These are phyloP conservation scores for Neofusicoccum umdonicola DNA, from an alignment of 2,329 filamentous ascomycete species.

Conservation along the genomic window DNA sequence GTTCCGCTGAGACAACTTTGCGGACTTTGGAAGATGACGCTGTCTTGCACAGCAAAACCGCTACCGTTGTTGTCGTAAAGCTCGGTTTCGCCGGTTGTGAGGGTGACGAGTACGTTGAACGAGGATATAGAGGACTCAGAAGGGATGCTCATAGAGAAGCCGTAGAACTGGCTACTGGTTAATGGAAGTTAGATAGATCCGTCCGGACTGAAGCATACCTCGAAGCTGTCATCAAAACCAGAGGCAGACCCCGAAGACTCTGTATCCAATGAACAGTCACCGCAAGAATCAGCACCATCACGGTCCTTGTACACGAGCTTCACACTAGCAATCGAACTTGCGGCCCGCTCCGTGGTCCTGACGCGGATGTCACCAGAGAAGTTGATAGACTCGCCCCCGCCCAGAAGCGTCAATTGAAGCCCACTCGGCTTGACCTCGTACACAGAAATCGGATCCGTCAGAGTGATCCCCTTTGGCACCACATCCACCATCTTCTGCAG, in stretches of 20 bases:
- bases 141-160: slow-evolving; percentile 47
- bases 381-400: slow-evolving; percentile 48
- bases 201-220: slow-evolving; percentile 38
- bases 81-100: slow-evolving; percentile 47
- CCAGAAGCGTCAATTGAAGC: slow-evolving; percentile 54
- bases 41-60: slow-evolving; percentile 55
- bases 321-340: slow-evolving; percentile 43
- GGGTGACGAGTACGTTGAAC: slow-evolving; percentile 55
- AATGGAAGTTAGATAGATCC: background rate
- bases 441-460: slow-evolving; percentile 54
- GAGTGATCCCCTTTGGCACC: slow-evolving; percentile 51
- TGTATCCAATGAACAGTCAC: slow-evolving; percentile 48
- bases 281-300: slow-evolving; percentile 49
- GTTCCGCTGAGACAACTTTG: slow-evolving; percentile 53
- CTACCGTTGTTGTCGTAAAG: slow-evolving; percentile 58
- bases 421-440: slow-evolving; percentile 61
- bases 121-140: slow-evolving; percentile 61
- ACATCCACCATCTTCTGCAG: slow-evolving; percentile 63
- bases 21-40: slow-evolving; percentile 53
- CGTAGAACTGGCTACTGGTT: slow-evolving; percentile 25
- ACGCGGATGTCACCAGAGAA: slow-evolving; percentile 59
- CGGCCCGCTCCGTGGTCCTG: slow-evolving; percentile 49
- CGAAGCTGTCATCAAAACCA: slow-evolving; percentile 62
- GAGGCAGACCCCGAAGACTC: slow-evolving; percentile 48
- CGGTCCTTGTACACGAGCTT: slow-evolving; percentile 58